Evolutionary conservation across 192 early-diverging fungal species (phyloP), one percentile per base, ranked within the genome.

Genomic region (Coemansia umbellata): DNA sequence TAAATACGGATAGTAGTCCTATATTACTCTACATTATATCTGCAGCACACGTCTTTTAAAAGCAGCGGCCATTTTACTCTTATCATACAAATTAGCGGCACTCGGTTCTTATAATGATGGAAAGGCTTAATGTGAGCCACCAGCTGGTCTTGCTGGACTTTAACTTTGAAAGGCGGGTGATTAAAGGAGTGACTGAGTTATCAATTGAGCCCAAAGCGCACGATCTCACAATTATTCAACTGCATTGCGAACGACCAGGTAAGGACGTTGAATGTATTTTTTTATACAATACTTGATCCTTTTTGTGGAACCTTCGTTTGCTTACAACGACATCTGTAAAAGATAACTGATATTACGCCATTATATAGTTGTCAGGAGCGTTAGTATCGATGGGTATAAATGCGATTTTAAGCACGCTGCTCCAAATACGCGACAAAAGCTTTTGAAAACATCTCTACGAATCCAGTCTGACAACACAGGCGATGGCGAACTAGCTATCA

Each of bases 71-170:
- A n/a, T n/a, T n/a, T n/a, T n/a, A n/a, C n/a, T n/a, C n/a, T n/a
- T n/a, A n/a, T n/a, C n/a, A n/a, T n/a, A n/a, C n/a, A n/a, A n/a
- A n/a, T n/a, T n/a, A n/a, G n/a, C n/a, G n/a, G n/a, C n/a, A n/a
- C n/a, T n/a, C n/a, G n/a, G n/a, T n/a, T n/a, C n/a, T n/a, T n/a
- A n/a, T n/a, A n/a, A n/a, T 9, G 19, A 72, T 67, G 63, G 22
- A 47, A 15, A 41, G 47, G 11, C 69, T 74, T 47, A 50, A 33
- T 0, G 70, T 79, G 23, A 58, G 55, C 19, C 77, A 79, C 47
- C 77, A 79, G 60, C 53, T 74, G 8, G 77, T 79, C 11, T 66
- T 67, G 36, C 45, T 79, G 41, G 70, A 79, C 33, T 50, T 79
- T 37, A 60, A 65, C 47, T 57, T 79, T 42, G 55, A 56, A 11